Evolutionary conservation across 2,329 filamentous ascomycete species (phyloP).

Genomic region (Sporothrix humicola): DNA sequence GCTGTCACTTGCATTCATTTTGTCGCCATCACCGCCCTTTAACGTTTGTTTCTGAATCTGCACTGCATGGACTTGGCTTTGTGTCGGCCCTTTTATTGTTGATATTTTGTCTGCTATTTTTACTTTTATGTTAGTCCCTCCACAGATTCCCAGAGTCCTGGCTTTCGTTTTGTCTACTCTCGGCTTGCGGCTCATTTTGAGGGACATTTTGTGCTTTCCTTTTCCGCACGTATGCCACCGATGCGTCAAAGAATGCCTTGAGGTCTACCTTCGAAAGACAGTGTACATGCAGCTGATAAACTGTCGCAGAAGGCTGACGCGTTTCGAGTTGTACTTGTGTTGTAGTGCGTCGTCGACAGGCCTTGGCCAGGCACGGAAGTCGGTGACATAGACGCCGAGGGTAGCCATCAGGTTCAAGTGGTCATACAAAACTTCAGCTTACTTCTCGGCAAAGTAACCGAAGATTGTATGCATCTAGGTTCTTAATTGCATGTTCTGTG

Average conservation of each 20-base stretch:
- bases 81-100: constrained; percentile 7
- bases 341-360: neutral
- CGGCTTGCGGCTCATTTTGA: neutral
- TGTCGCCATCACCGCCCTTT: neutral
- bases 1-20: neutral
- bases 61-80: neutral
- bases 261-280: no score
- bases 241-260: neutral
- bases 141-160: neutral
- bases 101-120: no score
- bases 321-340: constrained; percentile 8
- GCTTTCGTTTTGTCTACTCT: neutral
- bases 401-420: neutral
- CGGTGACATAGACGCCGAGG: neutral
- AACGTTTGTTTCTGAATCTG: constrained; percentile 1
- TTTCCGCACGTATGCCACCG: neutral
- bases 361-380: neutral
- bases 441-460: neutral
- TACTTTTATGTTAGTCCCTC: neutral
- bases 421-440: neutral
- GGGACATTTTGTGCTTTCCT: neutral
- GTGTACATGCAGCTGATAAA: no score
- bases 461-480: neutral
- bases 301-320: neutral
- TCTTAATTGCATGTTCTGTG: neutral